Evolutionary conservation across 148 eudicot genomes (phyloP).

Genomic region (Chenopodium formosanum): DNA sequence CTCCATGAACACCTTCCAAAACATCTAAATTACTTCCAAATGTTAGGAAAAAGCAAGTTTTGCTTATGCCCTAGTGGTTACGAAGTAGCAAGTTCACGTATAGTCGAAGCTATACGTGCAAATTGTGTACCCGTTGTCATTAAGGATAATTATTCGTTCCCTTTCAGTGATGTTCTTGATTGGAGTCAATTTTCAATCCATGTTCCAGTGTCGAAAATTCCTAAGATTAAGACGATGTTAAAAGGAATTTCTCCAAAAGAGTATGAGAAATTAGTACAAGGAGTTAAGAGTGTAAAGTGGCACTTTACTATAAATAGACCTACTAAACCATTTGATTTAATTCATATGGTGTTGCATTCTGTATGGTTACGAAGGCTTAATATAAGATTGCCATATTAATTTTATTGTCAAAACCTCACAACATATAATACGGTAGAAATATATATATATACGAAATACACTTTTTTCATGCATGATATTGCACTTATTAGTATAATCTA

Average conservation of each 20-base stretch:
- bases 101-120: slow-evolving; percentile 49
- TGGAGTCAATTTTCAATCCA: slow-evolving; percentile 46
- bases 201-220: slow-evolving; percentile 35
- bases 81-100: slow-evolving; percentile 62
- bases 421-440: no score
- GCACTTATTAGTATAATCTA: no score
- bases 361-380: slow-evolving; percentile 50
- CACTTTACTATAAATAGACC: slow-evolving; percentile 49
- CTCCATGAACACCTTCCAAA: slow-evolving; percentile 43
- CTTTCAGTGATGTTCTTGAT: slow-evolving; percentile 55
- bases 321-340: slow-evolving; percentile 42
- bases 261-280: slow-evolving; percentile 34
- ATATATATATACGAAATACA: no score
- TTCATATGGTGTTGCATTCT: slow-evolving; percentile 57
- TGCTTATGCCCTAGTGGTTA: slow-evolving; percentile 64
- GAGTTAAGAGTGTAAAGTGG: slow-evolving; percentile 34
- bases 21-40: slow-evolving; percentile 36
- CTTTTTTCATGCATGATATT: no score
- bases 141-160: slow-evolving; percentile 44
- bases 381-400: slow-evolving; percentile 6
- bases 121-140: slow-evolving; percentile 58
- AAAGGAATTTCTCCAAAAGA: slow-evolving; percentile 26
- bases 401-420: neutral
- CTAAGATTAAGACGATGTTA: slow-evolving; percentile 47
- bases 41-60: slow-evolving; percentile 42